These are phyloP conservation scores for Vigna trinervia DNA, from an alignment of 306 rosid species.

Conservation along the genomic window DNA sequence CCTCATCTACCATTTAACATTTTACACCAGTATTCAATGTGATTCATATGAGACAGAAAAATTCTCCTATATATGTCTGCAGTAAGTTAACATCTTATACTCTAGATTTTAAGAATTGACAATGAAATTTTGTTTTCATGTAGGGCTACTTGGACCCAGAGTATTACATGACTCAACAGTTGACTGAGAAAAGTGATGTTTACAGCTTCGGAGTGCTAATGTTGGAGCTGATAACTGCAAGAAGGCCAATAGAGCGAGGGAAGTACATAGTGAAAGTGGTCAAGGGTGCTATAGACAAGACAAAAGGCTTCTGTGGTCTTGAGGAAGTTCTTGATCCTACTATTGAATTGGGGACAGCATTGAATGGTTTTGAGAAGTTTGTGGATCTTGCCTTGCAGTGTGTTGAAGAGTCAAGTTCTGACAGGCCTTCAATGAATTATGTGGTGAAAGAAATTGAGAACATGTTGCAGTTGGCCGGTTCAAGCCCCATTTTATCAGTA, in stretches of 20 bases:
- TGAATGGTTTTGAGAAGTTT: slow-evolving; percentile 59
- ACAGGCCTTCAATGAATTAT: slow-evolving; percentile 70
- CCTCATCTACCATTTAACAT: not conserved
- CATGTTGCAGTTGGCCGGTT: slow-evolving; percentile 57
- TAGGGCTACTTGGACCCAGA: slow-evolving; percentile 79
- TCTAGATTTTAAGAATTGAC: not conserved
- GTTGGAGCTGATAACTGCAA: slow-evolving; percentile 76
- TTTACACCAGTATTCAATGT: not conserved
- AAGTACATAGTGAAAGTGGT: slow-evolving; percentile 73
- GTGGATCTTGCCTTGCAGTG: slow-evolving; percentile 70
- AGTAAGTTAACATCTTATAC: too few relatives aligned
- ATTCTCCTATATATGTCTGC: too few relatives aligned
- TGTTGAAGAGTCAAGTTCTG: slow-evolving; percentile 55
- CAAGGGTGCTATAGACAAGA: slow-evolving; percentile 48
- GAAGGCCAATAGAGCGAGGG: slow-evolving; percentile 69
- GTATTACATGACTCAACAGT: slow-evolving; percentile 60
- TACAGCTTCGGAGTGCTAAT: slow-evolving; percentile 77
- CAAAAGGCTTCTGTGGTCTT: slow-evolving; percentile 50
- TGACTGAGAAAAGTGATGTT: slow-evolving; percentile 80
- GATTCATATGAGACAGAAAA: too few relatives aligned
- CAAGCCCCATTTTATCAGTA: slow-evolving; percentile 52
- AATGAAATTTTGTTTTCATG: slow-evolving; percentile 33
- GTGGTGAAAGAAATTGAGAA: slow-evolving; percentile 74
- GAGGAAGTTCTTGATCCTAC: slow-evolving; percentile 58
- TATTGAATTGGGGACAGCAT: slow-evolving; percentile 43